Evolutionary conservation across 768 basidiomycete species (phyloP), one percentile per base, ranked within the genome.

Genomic region (Macrolepiota fuliginosa): DNA sequence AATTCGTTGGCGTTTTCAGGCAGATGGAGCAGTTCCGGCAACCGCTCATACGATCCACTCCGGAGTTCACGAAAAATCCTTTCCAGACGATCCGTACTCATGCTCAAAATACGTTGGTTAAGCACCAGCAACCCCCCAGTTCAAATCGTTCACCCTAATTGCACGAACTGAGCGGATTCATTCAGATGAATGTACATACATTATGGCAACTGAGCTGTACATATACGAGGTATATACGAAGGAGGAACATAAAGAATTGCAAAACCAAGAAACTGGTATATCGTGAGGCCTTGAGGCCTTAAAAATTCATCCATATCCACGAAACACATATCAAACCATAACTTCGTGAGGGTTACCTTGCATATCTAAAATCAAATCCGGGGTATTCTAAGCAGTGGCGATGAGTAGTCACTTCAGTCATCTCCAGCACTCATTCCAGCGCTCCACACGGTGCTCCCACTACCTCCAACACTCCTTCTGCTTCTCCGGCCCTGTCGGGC

Each of bases 361-460:
- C 35, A 37, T 25, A 13, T 55, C 47, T 62, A 62, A 46, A 45
- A 49, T 53, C 35, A 27, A n/a, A 7, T 15, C 24, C 24, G 32
- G 32, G 47, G 47, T 39, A 51, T 49, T 10, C 25, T 15, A 19
- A 12, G 47, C 22, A 27, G 12, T 12, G 47, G 11, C 10, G 22
- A 25, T 32, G 15, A 37, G 15, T 25, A 10, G 19, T 22, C 11
- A 51, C 36, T 46, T 40, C 51, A 68, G 36, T 76, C 77, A 42
- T 86, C 83, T 47, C 77, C 86, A 27, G 81, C 87, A 65, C 86
- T 85, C 87, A 91, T 87, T 35, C 91, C 91, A 54, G 91, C 91
- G 70, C 92, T 93, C 88, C 89, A 94, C 29, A 94, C 89, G 1
- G 92, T 94, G 65, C 86, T 87, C 39, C 84, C 83, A 64, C 88